Evolutionary conservation across 2,329 filamentous ascomycete species (phyloP).

Genomic region (Ceratocystis papillata): DNA sequence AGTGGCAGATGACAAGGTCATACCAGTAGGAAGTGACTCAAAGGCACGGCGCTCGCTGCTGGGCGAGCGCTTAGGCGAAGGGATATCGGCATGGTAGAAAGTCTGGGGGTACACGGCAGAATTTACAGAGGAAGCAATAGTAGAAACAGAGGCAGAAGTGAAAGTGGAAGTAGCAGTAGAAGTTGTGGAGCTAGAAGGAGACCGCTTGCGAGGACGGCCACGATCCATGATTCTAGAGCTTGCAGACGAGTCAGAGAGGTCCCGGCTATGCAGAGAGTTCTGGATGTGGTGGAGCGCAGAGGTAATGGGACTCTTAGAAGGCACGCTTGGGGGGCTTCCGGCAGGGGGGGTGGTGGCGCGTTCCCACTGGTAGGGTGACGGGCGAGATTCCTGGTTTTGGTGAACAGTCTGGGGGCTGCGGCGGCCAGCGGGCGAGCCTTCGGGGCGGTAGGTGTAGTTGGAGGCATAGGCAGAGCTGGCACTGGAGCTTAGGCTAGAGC

Average conservation of each 20-base stretch:
- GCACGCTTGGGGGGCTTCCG: slow-evolving; percentile 16
- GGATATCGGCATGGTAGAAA: slow-evolving; percentile 31
- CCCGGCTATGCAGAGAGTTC: slow-evolving; percentile 37
- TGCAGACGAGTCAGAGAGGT: slow-evolving; percentile 40
- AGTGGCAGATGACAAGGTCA: slow-evolving; percentile 43
- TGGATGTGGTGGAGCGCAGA: slow-evolving; percentile 4
- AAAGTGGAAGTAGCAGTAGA: slow-evolving; percentile 17
- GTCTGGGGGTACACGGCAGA: slow-evolving; percentile 16
- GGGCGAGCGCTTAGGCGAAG: slow-evolving; percentile 37
- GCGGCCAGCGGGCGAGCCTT: slow-evolving; percentile 13
- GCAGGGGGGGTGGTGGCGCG: slow-evolving; percentile 14
- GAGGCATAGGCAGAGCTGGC: not conserved
- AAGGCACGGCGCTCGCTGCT: slow-evolving; percentile 48
- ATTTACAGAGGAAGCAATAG: not conserved
- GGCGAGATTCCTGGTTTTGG: not conserved
- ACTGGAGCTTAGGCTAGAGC: not conserved
- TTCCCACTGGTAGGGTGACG: not conserved
- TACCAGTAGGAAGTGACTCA: slow-evolving; percentile 50
- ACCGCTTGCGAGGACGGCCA: slow-evolving; percentile 48
- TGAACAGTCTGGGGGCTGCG: slow-evolving; percentile 6
- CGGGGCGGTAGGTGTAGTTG: slow-evolving; percentile 14
- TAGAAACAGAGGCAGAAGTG: not conserved
- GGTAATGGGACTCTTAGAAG: slow-evolving; percentile 9
- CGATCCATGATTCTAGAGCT: slow-evolving; percentile 45
- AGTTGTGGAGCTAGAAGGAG: slow-evolving; percentile 35